Evolutionary conservation across 768 basidiomycete species (phyloP), one percentile per base, ranked within the genome.

Genomic region (Boletus subcaerulescens): DNA sequence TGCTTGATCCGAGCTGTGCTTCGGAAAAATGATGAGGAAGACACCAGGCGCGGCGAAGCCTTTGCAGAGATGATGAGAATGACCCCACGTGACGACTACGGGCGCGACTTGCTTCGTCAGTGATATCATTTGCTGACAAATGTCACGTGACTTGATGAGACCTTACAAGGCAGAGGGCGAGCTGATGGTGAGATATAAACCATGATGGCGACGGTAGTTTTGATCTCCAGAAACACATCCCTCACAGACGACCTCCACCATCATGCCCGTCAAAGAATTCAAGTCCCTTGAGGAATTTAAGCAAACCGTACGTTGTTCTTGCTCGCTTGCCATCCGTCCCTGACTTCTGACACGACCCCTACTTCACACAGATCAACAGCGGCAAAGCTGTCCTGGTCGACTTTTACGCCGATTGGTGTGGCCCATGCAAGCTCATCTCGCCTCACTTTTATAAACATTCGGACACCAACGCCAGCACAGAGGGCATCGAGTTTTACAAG

Each of bases 401-500:
- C 55, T 70, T 62, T 53, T 55, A 45, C 35, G 60, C 64, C 6
- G 17, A 20, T 0, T 63, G 64, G 64, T 65, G 64, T 58, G 58
- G 52, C 20, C 64, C 64, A 5, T 65, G 64, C 48, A 56, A 1
- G 15, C 0, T 3, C 0, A 65, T 65, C 5, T 63, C 64, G 0
- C 69, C 67, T 13, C 0, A 3, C 0, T 69, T 67, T 15, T 29
- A 60, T 3, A 1, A 7, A 1, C 29, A 55, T 5, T 52, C 55
- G 0, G 0, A 17, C 2, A 11, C 57, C 12, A 43, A 50, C 0
- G 54, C 63, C 3, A 57, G 52, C 4, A 57, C 53, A 40, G 50
- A 62, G 1, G 65, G 58, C 9, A 63, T 85, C 56, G 74, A 74
- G 17, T 91, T 87, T 73, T 86, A 83, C 77, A 91, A 88, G 68